Evolutionary conservation across 768 basidiomycete genomes (phyloP), one percentile per base, ranked within the genome.

Genomic region (Leccinum rimulosum): DNA sequence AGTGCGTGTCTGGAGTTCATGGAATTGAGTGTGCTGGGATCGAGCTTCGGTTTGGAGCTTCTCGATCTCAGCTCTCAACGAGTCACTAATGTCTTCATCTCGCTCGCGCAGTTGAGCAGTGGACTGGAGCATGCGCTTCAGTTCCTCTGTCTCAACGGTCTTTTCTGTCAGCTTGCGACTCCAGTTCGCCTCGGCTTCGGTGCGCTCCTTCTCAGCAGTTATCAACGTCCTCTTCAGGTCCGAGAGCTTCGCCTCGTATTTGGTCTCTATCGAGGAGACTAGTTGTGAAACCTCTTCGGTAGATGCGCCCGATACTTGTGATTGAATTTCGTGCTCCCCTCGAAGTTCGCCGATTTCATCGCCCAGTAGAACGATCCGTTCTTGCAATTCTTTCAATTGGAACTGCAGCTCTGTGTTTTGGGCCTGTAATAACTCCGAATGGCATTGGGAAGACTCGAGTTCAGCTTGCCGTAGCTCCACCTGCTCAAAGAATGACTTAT

Each of bases 401-500:
- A 89, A 95, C 65, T 93, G 85, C 31, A 92, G 77, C 69, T 99
- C 97, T 3, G 87, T 85, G 50, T 86, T 88, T 66, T 91, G 88
- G 51, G 85, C 85, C 64, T 90, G 85, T 19, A 94, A 73, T 1
- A 82, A 82, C 64, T 94, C 92, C 2, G 88, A 78, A 62, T 90
- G 86, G 5, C 83, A 84, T 62, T 88, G 86, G 5, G 87, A 84
- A 2, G 91, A 89, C 74, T 99, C 97, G 11, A 90, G 73, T 68
- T 98, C 95, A 15, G 91, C 95, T 71, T 96, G 93, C 31, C 91
- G 87, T 50, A 89, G 67, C 73, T 98, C 94, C 4, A 94, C 79
- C 60, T 89, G 85, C 64, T 95, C 91, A 70, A 98, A 98, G 62
- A 93, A 82, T 11, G 77, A 71, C 64, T 86, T 87, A 67, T 95